These are phyloP conservation scores for Lactarius pseudohatsudake DNA, from an alignment of 768 basidiomycete species.

Conservation along the genomic window DNA sequence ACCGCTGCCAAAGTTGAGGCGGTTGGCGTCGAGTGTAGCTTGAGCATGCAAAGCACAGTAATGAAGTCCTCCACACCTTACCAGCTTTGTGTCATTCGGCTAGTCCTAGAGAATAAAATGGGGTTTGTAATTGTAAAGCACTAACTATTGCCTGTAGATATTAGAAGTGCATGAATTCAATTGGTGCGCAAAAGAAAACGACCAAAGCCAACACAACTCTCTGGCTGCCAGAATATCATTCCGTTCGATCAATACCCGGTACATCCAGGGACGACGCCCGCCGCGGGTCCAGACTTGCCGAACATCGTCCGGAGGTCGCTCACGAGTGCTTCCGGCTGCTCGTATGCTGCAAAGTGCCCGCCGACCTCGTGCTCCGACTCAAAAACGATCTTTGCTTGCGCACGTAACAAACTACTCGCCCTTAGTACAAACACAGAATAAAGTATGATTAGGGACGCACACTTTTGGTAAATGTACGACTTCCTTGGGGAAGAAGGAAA, in stretches of 20 bases:
- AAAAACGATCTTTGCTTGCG: slow-evolving; percentile 45
- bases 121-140: no score
- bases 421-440: not conserved
- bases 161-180: not conserved
- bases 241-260: not conserved
- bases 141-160: no score
- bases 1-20: no score
- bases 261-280: slow-evolving; percentile 44
- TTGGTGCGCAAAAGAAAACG: no score
- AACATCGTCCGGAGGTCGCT: slow-evolving; percentile 58
- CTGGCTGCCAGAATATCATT: not conserved
- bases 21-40: no score
- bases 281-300: slow-evolving; percentile 49
- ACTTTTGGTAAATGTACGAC: slow-evolving; percentile 35
- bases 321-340: slow-evolving; percentile 48
- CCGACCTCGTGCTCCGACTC: slow-evolving; percentile 50
- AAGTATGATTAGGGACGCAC: slow-evolving; percentile 36
- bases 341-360: slow-evolving; percentile 60
- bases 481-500: slow-evolving; percentile 56
- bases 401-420: slow-evolving; percentile 28
- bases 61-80: no score
- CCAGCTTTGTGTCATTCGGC: no score
- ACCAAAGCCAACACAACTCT: not conserved
- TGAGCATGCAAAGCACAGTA: no score
- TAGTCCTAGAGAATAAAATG: no score